A percentile compares a stretch with the other conserved stretches of the same genome.
Evolutionary conservation across 2,329 filamentous ascomycete genomes (phyloP).

Genomic region (Neofusicoccum sp.): DNA sequence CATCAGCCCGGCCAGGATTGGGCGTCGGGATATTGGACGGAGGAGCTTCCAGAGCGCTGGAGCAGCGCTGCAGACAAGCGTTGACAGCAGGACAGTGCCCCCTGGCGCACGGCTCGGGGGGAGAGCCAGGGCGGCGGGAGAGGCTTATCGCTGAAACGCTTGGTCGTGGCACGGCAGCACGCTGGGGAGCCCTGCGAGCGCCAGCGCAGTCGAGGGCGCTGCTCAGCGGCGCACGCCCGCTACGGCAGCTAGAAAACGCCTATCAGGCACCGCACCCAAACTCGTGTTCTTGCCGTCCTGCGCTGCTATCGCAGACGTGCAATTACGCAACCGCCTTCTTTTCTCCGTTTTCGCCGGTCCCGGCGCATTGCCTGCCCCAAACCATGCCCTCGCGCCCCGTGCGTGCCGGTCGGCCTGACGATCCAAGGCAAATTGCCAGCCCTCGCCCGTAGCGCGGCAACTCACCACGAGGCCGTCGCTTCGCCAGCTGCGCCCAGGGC

Average conservation of each 20-base stretch:
- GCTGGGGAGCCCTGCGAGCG: neutral
- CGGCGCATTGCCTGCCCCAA: neutral
- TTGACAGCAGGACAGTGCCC: neutral
- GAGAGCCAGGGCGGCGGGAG: conserved; percentile 11
- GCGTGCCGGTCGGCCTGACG: conserved; percentile 13
- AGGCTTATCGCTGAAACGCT: conserved; percentile 20
- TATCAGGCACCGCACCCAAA: neutral
- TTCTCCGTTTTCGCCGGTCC: no score
- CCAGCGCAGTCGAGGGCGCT: neutral
- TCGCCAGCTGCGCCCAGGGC: neutral
- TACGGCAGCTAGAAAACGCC: neutral
- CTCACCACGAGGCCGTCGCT: neutral
- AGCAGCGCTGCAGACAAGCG: neutral
- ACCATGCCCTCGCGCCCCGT: neutral
- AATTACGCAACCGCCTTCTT: neutral
- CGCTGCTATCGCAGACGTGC: neutral
- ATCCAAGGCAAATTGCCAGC: neutral
- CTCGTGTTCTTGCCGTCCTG: neutral
- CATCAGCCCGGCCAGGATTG: no score
- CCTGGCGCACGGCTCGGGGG: conserved; percentile 11
- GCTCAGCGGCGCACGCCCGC: neutral
- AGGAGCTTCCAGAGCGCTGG: no score
- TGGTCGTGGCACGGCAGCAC: conserved; percentile 1
- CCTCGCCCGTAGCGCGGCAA: neutral
- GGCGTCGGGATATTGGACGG: neutral